phyloP scores from a whole-genome alignment of 2,329 filamentous ascomycete genomes.

The Fusarium camptoceras region DNA sequence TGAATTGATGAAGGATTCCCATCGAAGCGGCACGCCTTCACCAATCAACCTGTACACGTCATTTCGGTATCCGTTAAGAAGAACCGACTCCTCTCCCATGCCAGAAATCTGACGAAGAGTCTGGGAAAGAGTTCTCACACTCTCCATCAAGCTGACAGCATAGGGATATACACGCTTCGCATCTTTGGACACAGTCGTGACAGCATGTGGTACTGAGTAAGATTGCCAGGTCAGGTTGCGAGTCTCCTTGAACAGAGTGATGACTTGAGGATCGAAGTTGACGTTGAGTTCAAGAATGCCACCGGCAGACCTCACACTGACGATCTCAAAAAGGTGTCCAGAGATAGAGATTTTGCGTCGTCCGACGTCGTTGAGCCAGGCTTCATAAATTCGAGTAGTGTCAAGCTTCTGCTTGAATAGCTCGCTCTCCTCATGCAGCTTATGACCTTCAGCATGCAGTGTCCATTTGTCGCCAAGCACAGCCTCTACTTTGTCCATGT shows the following conservation, averaged over 20 bases:
- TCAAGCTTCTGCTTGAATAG: conserved; percentile 97
- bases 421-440: conserved; percentile 89
- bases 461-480: conserved; percentile 96
- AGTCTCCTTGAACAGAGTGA: conserved; percentile 98
- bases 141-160: conserved; percentile 98
- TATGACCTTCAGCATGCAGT: conserved; percentile 93
- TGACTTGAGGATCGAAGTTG: conserved; percentile 97
- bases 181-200: conserved; percentile 96
- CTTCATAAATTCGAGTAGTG: conserved; percentile 92
- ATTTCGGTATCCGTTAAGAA: conserved; percentile 91
- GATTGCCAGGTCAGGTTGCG: conserved; percentile 95
- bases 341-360: conserved; percentile 90
- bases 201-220: conserved; percentile 91
- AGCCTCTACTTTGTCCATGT: conserved; percentile 99
- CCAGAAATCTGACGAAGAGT: conserved; percentile 85
- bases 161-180: conserved; percentile 99
- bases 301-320: conserved; percentile 87
- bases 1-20: conserved; percentile 98
- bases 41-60: conserved; percentile 85
- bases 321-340: conserved; percentile 90
- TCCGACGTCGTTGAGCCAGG: conserved; percentile 92
- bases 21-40: conserved; percentile 90
- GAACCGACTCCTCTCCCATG: conserved; percentile 87
- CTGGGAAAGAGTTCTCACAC: conserved; percentile 91
- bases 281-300: conserved; percentile 89